These are phyloP conservation scores for Scenedesmus sp. DNA, from an alignment of 163 green algal species.

Conservation along the genomic window DNA sequence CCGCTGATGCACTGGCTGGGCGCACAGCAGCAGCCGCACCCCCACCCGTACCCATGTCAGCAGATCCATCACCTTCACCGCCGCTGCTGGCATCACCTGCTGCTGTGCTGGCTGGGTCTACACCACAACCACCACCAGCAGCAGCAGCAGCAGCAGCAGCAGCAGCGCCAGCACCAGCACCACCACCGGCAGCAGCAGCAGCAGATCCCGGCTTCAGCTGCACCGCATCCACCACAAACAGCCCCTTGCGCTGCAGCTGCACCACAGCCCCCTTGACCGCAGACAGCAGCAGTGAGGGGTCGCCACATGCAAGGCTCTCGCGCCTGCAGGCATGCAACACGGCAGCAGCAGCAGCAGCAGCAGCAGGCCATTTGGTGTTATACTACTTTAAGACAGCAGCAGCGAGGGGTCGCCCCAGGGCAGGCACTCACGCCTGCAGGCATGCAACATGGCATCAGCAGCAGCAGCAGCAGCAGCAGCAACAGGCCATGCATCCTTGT, in stretches of 20 bases:
- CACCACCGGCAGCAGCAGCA: background rate
- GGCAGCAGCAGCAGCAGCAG: too few species aligned
- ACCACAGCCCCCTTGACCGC: constrained; percentile 82
- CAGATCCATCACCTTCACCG: background rate
- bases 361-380: too few species aligned
- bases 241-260: constrained; percentile 93
- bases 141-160: background rate
- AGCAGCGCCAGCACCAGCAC: constrained; percentile 43
- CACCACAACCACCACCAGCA: background rate
- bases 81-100: background rate
- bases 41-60: background rate
- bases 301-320: constrained; percentile 2
- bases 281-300: constrained; percentile 40
- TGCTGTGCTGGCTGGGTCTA: background rate
- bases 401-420: too few species aligned
- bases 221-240: constrained; percentile 85
- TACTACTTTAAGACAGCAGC: too few species aligned
- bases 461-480: background rate
- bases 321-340: background rate
- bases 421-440: too few species aligned
- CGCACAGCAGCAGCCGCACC: background rate
- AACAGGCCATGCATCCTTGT: background rate
- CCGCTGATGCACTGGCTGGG: too few species aligned
- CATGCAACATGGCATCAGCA: background rate
- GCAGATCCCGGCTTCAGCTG: constrained; percentile 8